These are phyloP conservation scores for Cerrena zonata DNA, from an alignment of 1,284 basidiomycete species.

Conservation along the genomic window DNA sequence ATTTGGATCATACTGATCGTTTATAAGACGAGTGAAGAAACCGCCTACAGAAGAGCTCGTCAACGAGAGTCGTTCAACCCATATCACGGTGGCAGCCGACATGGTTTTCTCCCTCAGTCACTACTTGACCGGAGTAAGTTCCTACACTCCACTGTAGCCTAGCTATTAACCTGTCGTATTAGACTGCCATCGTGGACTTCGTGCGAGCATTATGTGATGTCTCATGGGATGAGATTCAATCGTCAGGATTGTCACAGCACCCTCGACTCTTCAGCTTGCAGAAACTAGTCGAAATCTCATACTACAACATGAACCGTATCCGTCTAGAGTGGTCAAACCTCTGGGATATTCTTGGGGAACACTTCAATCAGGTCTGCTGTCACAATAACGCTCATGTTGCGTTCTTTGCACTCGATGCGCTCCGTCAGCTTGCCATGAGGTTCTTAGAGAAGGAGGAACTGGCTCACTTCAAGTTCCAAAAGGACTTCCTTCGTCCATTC, in stretches of 20 bases:
- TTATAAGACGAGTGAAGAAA: conserved; percentile 62
- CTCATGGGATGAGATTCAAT: conserved; percentile 99
- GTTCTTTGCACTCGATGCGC: conserved; percentile 93
- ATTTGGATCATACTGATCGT: no score
- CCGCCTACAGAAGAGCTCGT: conserved; percentile 89
- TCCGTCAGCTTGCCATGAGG: conserved; percentile 97
- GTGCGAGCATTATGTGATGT: conserved; percentile 94
- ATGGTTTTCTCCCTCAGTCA: conserved; percentile 98
- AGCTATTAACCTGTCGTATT: conserved; percentile 10
- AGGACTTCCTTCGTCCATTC: conserved; percentile 97
- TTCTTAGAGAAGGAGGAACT: conserved; percentile 99
- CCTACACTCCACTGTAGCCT: conserved; percentile 12
- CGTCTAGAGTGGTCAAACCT: conserved; percentile 97
- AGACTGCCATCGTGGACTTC: conserved; percentile 98
- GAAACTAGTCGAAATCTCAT: conserved; percentile 98
- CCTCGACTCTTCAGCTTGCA: conserved; percentile 96
- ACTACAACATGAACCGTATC: conserved; percentile 99
- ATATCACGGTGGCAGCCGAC: conserved; percentile 97
- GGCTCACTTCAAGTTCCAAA: conserved; percentile 98
- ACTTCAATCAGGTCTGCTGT: conserved; percentile 99
- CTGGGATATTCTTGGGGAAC: conserved; percentile 96
- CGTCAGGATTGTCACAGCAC: conserved; percentile 86
- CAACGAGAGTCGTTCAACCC: conserved; percentile 92
- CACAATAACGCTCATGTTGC: conserved; percentile 96
- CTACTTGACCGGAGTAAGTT: conserved; percentile 83